Evolutionary conservation across 2,329 filamentous ascomycete genomes (phyloP), one percentile per base, ranked within the genome.

Genomic region (Botrytis hyacinthi): DNA sequence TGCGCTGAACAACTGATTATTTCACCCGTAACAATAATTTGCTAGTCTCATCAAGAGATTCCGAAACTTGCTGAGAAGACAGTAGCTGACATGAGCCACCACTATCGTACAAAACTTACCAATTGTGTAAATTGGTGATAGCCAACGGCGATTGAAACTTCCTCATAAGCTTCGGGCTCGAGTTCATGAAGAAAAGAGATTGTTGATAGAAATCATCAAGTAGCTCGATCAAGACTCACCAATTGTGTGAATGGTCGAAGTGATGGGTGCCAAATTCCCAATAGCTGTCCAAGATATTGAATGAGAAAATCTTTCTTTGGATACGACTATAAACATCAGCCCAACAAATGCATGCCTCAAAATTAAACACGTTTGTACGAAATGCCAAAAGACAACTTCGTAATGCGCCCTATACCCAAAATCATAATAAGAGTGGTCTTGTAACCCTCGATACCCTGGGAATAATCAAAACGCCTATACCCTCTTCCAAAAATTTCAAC

Each of bases 291-390:
- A 40, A 54, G 46, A 40, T 14, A 40, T 54, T 68, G 46, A 54
- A 68, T 29, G 16, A 48, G n/a, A 68, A 66, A 54, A 54, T 54
- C 32, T 65, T 48, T 63, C 22, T 65, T 63, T 71, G 69, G 12
- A 71, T 71, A 46, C 5, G 29, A 72, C 71, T 59, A 72, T 72
- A 72, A 68, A 72, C 71, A 72, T 72, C 71, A 72, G 71, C 71
- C 42, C 51, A 72, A 72, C 42, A 61, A 57, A 61, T 46, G 68
- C 68, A 59, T 59, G 42, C 35, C 42, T 71, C 20, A 22, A 72
- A 26, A 42, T 22, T 6, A 42, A 65, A 54, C 70, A 35, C 32
- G 29, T 35, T 14, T 54, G 65, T 40, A 68, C 51, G 46, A 54
- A 22, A 40, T 29, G 12, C 35, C 65, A 18, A 54, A 40, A 54